Percentiles rank a stretch among this genome's conserved stretches.
Conservation (phyloP, 768 basidiomycete species). For the Leccinum fibrillosum region DNA sequence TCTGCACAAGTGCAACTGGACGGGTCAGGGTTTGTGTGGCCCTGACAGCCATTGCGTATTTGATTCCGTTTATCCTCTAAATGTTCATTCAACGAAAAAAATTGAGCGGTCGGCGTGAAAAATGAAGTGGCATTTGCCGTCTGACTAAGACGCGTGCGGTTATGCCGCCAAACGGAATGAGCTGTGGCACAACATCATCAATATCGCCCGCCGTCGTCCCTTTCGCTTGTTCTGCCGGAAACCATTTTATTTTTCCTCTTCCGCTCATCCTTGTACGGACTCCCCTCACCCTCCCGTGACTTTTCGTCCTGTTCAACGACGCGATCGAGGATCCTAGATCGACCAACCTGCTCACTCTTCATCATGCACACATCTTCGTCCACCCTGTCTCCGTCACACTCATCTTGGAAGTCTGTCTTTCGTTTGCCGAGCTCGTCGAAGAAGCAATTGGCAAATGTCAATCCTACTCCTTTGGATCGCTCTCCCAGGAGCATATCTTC, state of each 20-base stretch:
- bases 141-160: slow-evolving; percentile 28
- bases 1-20: neutral
- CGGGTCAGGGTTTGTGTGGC: neutral
- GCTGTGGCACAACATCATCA: slow-evolving; percentile 4
- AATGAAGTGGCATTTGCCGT: slow-evolving; percentile 26
- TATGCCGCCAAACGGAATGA: slow-evolving; percentile 13
- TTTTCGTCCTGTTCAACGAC: neutral
- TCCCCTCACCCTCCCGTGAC: slow-evolving; percentile 12
- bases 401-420: slow-evolving; percentile 71
- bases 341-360: slow-evolving; percentile 2
- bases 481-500: slow-evolving; percentile 27
- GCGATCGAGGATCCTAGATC: slow-evolving; percentile 27
- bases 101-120: neutral
- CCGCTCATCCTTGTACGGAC: slow-evolving; percentile 2
- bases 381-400: slow-evolving; percentile 25
- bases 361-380: slow-evolving; percentile 27
- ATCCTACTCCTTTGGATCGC: slow-evolving; percentile 48
- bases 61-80: neutral
- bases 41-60: neutral
- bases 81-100: neutral
- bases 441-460: slow-evolving; percentile 41
- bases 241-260: slow-evolving; percentile 17
- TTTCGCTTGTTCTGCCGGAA: slow-evolving; percentile 16
- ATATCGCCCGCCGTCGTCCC: neutral
- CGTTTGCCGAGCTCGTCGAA: slow-evolving; percentile 66